Evolutionary conservation across 1,139 yeast species (phyloP), one percentile per base, ranked within the genome.

Genomic region (Yamadazyma triangularis): DNA sequence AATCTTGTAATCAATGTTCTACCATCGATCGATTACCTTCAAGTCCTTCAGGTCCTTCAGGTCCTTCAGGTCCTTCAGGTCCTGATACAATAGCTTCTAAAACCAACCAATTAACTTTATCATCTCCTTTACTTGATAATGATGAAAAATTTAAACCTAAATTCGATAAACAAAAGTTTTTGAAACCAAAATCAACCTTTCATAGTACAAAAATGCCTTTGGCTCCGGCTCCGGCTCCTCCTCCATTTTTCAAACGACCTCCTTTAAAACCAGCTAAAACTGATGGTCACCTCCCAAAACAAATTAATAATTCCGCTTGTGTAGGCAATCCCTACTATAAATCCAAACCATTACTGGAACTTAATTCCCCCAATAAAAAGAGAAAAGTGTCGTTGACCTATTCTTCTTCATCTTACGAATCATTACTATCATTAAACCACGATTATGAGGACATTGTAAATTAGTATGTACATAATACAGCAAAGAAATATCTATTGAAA

Each of bases 401-500:
- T 18, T 35, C 40, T 3, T 26, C 26, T 15, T 27, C 36, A 10
- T 38, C 42, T 86, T 88, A 54, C 87, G 97, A 33, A 85, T 60
- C 8, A 64, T 51, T 32, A 84, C 53, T 28, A 50, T 44, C 13
- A 1, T 27, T 39, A 16, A 24, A 30, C 22, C 26, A 31, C 9
- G 20, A 18, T 18, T n/a, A n/a, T n/a, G n/a, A n/a, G n/a, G n/a
- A n/a, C 6, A 18, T 6, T 18, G 20, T 7, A 6, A 18, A 18
- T 18, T 7, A 18, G 6, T 7, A 7, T 18, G 20, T 18, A 18
- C 20, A 18, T 18, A 18, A 18, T 18, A n/a, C n/a, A n/a, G 20
- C 9, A 18, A 18, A n/a, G n/a, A n/a, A n/a, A n/a, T n/a, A n/a
- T n/a, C n/a, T n/a, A n/a, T n/a, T n/a, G n/a, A n/a, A n/a, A n/a